Evolutionary conservation across 805 yeast genomes (phyloP).

Genomic region (Candida dajiaensis): DNA sequence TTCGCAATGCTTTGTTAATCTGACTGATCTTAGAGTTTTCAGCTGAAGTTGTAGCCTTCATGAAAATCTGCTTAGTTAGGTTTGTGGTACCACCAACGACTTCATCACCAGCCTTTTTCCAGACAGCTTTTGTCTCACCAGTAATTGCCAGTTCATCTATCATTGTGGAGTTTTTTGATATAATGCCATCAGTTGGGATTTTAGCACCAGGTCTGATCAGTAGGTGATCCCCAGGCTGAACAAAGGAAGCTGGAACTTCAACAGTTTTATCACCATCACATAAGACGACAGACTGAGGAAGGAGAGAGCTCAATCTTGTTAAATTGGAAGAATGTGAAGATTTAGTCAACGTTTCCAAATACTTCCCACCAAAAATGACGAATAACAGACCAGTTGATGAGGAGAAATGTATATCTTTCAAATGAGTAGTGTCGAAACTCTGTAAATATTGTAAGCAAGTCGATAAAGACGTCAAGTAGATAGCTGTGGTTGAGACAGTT

Average conservation of each 20-base stretch:
- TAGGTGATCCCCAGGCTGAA: background rate
- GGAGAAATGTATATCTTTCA: background rate
- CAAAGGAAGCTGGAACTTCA: background rate
- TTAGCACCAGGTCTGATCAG: background rate
- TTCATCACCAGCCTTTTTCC: background rate
- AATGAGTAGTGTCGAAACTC: background rate
- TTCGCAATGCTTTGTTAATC: no score
- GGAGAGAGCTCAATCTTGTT: background rate
- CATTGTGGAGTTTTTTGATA: background rate
- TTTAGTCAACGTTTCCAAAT: background rate
- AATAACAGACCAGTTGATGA: background rate
- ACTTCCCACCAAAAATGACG: background rate
- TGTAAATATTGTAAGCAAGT: background rate
- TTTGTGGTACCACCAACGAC: background rate
- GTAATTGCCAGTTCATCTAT: background rate
- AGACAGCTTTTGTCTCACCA: background rate
- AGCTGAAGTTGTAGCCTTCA: background rate
- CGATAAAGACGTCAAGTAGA: background rate
- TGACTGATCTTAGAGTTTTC: no score
- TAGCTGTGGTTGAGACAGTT: background rate
- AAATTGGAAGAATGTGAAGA: background rate
- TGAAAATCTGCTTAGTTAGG: background rate
- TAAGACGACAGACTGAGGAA: background rate
- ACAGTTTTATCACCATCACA: background rate
- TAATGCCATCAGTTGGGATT: background rate